Percentiles rank a stretch among this genome's conserved stretches.
These are phyloP conservation scores for Ceratobasidium papillatum DNA, from an alignment of 1,284 basidiomycete genomes.

Conservation along the genomic window DNA sequence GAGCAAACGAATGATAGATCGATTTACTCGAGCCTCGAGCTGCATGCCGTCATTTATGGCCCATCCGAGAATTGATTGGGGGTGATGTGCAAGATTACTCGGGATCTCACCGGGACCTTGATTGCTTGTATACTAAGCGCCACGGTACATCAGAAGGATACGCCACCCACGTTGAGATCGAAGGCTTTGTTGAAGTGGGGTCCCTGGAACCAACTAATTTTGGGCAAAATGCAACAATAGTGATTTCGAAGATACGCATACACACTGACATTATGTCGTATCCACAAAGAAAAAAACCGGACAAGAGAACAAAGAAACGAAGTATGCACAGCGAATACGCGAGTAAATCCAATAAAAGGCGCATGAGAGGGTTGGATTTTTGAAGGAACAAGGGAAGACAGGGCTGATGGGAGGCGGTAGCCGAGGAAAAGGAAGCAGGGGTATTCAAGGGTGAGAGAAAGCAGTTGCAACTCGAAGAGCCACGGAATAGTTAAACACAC, in stretches of 20 bases:
- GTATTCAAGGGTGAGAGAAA: constrained; percentile 14
- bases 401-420: constrained; percentile 14
- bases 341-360: background rate
- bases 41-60: background rate
- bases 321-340: constrained; percentile 26
- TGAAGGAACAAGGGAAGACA: constrained; percentile 22
- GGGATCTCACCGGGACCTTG: constrained; percentile 2
- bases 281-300: constrained; percentile 13
- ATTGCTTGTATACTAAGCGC: background rate
- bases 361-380: constrained; percentile 3
- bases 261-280: constrained; percentile 25
- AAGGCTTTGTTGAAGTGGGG: background rate
- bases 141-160: background rate
- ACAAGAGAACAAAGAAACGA: background rate
- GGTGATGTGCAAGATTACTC: constrained; percentile 1
- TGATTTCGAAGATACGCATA: constrained; percentile 26
- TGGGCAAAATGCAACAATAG: background rate
- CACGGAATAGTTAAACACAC: constrained; percentile 35
- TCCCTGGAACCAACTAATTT: constrained; percentile 19
- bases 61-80: background rate
- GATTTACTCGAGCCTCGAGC: background rate
- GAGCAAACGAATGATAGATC: background rate
- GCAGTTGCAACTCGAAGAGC: constrained; percentile 6
- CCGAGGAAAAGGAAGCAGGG: constrained; percentile 4
- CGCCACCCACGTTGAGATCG: constrained; percentile 1